phyloP scores from a whole-genome alignment of 371 early-diverging fungal genomes.

The Batkoa obscura region DNA sequence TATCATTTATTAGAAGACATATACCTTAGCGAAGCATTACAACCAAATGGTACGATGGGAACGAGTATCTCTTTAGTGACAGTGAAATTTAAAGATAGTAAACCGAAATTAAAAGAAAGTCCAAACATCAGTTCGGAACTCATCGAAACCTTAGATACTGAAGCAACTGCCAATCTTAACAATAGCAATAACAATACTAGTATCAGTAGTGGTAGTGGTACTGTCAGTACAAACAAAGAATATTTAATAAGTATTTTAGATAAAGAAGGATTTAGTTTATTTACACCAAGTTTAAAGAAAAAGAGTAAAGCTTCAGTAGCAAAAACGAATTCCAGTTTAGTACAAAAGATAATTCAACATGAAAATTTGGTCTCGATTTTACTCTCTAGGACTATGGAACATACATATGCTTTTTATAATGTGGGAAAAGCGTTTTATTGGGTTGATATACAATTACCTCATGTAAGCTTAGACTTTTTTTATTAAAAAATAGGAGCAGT shows the following conservation, averaged over 20 bases:
- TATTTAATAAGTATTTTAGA: too few species aligned
- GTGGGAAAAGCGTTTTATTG: constrained; percentile 58
- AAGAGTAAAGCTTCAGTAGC: constrained; percentile 29
- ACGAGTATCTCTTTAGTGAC: constrained; percentile 29
- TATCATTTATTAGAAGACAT: constrained; percentile 27
- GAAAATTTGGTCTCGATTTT: constrained; percentile 57
- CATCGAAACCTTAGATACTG: too few species aligned
- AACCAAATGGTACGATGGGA: constrained; percentile 23
- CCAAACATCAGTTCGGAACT: too few species aligned
- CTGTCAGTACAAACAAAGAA: background rate
- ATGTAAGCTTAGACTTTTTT: constrained; percentile 18
- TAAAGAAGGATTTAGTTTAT: too few species aligned
- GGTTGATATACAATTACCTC: constrained; percentile 42
- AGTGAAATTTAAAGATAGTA: constrained; percentile 24
- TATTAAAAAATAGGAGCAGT: too few species aligned
- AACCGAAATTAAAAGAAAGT: too few species aligned
- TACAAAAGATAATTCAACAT: constrained; percentile 52
- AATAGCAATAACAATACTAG: background rate
- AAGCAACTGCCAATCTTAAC: background rate
- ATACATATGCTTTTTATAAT: constrained; percentile 63
- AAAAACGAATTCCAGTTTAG: constrained; percentile 49
- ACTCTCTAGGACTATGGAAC: too few species aligned
- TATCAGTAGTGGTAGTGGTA: background rate
- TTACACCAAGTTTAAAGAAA: constrained; percentile 13
- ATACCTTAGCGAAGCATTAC: constrained; percentile 20